These are phyloP conservation scores for Gliomastix tumulicola DNA, from an alignment of 2,329 filamentous ascomycete species.

Conservation along the genomic window DNA sequence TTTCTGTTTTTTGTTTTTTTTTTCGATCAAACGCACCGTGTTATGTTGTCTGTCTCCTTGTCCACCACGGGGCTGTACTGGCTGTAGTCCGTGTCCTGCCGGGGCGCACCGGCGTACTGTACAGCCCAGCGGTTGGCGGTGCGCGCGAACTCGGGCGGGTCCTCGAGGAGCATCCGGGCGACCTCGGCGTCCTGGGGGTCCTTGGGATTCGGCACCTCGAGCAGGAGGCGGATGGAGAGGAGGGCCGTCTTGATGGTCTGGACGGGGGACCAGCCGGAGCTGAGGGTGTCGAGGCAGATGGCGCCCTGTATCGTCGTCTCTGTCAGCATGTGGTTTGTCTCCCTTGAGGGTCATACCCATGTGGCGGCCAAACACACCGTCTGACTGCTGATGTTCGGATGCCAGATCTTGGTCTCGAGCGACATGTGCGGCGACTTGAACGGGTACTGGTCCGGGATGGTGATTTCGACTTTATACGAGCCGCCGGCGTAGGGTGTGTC, in stretches of 20 bases:
- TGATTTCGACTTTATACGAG: conserved; percentile 74
- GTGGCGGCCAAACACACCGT: conserved; percentile 66
- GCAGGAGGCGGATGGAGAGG: conserved; percentile 85
- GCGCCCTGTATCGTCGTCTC: conserved; percentile 84
- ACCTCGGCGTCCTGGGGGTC: conserved; percentile 97
- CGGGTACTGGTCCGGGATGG: conserved; percentile 82
- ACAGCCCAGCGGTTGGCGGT: conserved; percentile 90
- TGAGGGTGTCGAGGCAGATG: conserved; percentile 92
- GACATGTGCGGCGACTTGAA: conserved; percentile 89
- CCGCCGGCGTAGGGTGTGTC: conserved; percentile 92
- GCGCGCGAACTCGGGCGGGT: conserved; percentile 71
- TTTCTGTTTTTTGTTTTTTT: no score
- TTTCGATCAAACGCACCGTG: no score
- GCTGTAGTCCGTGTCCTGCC: conserved; percentile 24
- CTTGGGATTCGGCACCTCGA: conserved; percentile 89
- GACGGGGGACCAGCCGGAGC: conserved; percentile 87
- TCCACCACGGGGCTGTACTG: conserved; percentile 23
- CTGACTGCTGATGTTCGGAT: conserved; percentile 92
- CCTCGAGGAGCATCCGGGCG: conserved; percentile 77
- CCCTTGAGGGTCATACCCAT: no score
- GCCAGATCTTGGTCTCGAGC: conserved; percentile 92
- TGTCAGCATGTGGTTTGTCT: no score
- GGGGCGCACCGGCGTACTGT: conserved; percentile 70
- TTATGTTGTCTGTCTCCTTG: no score
- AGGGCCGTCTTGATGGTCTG: conserved; percentile 94